These are phyloP conservation scores for Anthostomella pinea DNA, from an alignment of 2,329 filamentous ascomycete species.

Conservation along the genomic window DNA sequence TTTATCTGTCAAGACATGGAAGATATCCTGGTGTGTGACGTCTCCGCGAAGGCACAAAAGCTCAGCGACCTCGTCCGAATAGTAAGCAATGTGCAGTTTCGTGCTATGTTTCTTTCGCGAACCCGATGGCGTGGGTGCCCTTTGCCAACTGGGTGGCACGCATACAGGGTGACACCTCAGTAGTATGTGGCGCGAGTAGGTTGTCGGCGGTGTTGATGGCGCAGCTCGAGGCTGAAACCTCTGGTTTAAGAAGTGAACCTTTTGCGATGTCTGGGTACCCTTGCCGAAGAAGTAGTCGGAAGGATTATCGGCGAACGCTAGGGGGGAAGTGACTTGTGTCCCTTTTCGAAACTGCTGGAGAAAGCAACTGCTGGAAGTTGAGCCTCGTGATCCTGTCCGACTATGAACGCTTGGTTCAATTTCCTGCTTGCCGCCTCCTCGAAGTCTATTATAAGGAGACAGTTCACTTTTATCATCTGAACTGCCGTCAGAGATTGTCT, in stretches of 20 bases:
- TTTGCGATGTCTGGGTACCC: too few relatives aligned
- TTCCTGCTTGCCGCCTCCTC: conserved; percentile 1
- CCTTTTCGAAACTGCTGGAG: conserved; percentile 8
- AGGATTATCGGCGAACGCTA: conserved; percentile 1
- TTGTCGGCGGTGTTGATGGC: conserved; percentile 18
- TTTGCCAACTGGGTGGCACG: conserved; percentile 1
- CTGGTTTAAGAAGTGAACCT: conserved; percentile 11
- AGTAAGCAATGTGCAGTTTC: conserved; percentile 38
- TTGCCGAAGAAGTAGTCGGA: too few relatives aligned
- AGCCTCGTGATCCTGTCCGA: conserved; percentile 6
- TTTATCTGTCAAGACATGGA: conserved; percentile 51
- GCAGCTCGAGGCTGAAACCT: conserved; percentile 8
- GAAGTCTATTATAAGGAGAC: too few relatives aligned
- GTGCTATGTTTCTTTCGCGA: conserved; percentile 24
- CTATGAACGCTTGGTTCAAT: conserved; percentile 10
- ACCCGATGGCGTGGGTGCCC: conserved; percentile 13
- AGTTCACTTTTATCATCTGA: conserved; percentile 11
- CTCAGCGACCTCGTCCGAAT: conserved; percentile 45
- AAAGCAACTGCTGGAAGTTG: conserved; percentile 9
- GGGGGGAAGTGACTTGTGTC: conserved; percentile 1
- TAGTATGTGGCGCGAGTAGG: conserved; percentile 22
- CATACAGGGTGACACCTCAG: conserved; percentile 5
- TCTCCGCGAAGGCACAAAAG: conserved; percentile 42
- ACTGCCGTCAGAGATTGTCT: conserved; percentile 28
- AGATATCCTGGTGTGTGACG: conserved; percentile 49